These are phyloP conservation scores for Persicaria tinctoria DNA, from an alignment of 148 eudicot genomes.

Conservation along the genomic window DNA sequence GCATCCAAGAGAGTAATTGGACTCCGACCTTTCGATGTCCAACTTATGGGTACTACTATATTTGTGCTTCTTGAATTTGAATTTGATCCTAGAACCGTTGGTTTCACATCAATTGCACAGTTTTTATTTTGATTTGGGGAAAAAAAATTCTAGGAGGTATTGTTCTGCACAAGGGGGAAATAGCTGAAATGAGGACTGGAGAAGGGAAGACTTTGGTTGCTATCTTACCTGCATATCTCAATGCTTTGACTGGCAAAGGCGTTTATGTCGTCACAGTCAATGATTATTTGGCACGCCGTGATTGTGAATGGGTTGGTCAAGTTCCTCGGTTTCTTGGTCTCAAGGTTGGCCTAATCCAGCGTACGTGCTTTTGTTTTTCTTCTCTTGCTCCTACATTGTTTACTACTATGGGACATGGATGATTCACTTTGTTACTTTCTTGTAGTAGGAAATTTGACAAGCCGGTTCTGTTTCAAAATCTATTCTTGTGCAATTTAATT, in stretches of 20 bases:
- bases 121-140: not conserved
- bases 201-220: constrained; percentile 99
- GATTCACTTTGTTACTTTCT: not conserved
- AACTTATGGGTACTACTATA: constrained; percentile 57
- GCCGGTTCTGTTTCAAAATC: not conserved
- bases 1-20: constrained; percentile 93
- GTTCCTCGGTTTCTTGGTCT: constrained; percentile 95
- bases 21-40: constrained; percentile 95
- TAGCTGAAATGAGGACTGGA: constrained; percentile 99
- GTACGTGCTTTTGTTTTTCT: constrained; percentile 37
- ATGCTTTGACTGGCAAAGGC: constrained; percentile 78
- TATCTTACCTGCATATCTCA: constrained; percentile 85
- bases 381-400: not conserved
- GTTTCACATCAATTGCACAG: not conserved
- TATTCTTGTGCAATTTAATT: not conserved
- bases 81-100: not conserved
- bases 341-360: constrained; percentile 97
- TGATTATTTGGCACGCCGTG: constrained; percentile 94
- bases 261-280: constrained; percentile 96
- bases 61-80: not conserved
- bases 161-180: constrained; percentile 91
- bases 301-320: constrained; percentile 99
- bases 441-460: not conserved
- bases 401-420: not conserved
- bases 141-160: constrained; percentile 59